Base-by-base conservation (phyloP, 768 basidiomycete species). In the Phylloporus rhodoxanthus region DNA sequence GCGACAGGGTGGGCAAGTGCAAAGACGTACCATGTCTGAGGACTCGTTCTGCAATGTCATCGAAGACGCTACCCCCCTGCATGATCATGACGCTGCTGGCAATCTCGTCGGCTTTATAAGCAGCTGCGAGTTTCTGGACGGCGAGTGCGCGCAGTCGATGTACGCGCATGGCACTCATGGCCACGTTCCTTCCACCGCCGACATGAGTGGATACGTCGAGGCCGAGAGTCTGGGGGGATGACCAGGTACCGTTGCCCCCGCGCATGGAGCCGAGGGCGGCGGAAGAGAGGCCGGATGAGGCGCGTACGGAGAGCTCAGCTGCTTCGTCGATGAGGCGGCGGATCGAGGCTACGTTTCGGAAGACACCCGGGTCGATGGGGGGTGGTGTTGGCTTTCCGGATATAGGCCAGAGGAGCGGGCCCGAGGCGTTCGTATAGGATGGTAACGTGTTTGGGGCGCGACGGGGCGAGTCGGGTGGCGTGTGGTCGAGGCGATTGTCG, bases 31-130 rank as follows among this genome's bases (percentile, higher is more conserved):
- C 81, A 46, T 79, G 63, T 75, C 74, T 88, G 46, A 93, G 76
- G 8, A 94, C 91, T 13, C 84, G 77, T 62, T 91, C 88, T 0
- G 91, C 91, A n/a, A 94, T 76, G 58, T 94, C 91, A 57, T 94
- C 91, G 60, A 94, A 88, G 3, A 92, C 87, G 54, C 84, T 91
- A 5, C 91, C 90, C 32, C 90, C 90, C 63, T 94, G 91, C 91
- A 94, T 94, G 28, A 94, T 82, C 84, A 93, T 89, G 23, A 94
- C 91, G 60, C 87, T 91, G 1, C 88, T 87, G 1, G 91, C 91
- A 59, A 94, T 89, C 65, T 94, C 91, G 62, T 94, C 91, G 10
- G 81, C 76, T 63, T 83, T 82, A 61, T 94, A 94, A 5, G 91
- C 91, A 20, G 83, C 79, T 1, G 91, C 88, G 34, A 93, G 72